These are phyloP conservation scores for Phragmites australis DNA, from an alignment of 176 grass and related monocot species.

Conservation along the genomic window DNA sequence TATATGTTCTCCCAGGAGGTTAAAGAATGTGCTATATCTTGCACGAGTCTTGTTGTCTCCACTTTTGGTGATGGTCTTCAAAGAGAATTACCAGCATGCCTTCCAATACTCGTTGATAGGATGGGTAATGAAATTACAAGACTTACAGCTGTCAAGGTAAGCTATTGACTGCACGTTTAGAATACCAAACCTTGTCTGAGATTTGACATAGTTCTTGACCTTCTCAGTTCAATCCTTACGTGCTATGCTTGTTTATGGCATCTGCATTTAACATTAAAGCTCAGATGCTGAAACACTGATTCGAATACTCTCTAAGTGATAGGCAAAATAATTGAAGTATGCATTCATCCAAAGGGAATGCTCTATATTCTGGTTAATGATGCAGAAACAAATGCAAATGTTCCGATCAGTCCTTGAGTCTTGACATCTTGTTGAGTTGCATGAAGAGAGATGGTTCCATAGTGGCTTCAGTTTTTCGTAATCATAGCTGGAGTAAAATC, in stretches of 20 bases:
- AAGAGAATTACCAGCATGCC: slow-evolving; percentile 81
- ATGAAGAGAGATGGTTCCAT: background rate
- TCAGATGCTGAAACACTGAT: background rate
- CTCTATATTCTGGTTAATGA: no score
- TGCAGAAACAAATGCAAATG: no score
- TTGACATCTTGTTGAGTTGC: background rate
- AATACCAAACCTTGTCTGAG: background rate
- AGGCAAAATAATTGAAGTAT: background rate
- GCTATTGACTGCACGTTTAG: background rate
- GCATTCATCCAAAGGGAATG: no score
- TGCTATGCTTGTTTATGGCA: background rate
- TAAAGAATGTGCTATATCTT: slow-evolving; percentile 82
- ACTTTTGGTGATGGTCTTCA: slow-evolving; percentile 92
- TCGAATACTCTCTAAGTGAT: background rate
- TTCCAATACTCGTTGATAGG: slow-evolving; percentile 98
- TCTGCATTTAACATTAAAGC: background rate
- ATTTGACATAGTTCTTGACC: background rate
- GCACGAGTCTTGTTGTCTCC: slow-evolving; percentile 90
- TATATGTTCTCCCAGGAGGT: slow-evolving; percentile 68
- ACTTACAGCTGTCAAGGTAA: slow-evolving; percentile 94
- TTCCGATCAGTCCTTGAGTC: background rate
- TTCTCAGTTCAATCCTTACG: background rate
- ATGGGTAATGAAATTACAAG: slow-evolving; percentile 99
- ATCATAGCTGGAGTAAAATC: background rate
- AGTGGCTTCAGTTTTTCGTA: background rate